Evolutionary conservation across 2,329 filamentous ascomycete species (phyloP).

Genomic region (Rutstroemia sp.): DNA sequence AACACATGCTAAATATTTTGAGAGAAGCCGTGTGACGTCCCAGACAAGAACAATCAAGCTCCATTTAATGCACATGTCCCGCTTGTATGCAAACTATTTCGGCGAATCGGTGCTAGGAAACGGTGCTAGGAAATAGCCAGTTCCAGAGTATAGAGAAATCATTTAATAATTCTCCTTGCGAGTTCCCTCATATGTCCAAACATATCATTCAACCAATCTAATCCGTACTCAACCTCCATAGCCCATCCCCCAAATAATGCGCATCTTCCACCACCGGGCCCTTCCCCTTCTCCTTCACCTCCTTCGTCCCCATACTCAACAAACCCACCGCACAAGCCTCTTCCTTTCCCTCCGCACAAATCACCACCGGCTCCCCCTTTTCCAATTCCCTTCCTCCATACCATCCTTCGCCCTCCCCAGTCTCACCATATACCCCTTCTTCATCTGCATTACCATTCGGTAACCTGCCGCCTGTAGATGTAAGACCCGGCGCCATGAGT

Average conservation of each 20-base stretch:
- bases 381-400: slow-evolving; percentile 61
- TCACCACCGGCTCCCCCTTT: slow-evolving; percentile 77
- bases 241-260: slow-evolving; percentile 87
- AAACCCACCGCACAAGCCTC: slow-evolving; percentile 84
- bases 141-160: too few species aligned
- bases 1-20: too few species aligned
- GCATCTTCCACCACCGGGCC: slow-evolving; percentile 89
- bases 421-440: slow-evolving; percentile 27
- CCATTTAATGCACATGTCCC: too few species aligned
- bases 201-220: neutral
- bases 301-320: slow-evolving; percentile 76
- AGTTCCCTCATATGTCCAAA: too few species aligned
- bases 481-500: slow-evolving; percentile 93
- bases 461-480: slow-evolving; percentile 71
- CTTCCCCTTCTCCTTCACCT: slow-evolving; percentile 92
- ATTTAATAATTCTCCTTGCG: too few species aligned
- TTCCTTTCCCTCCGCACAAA: slow-evolving; percentile 89
- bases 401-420: slow-evolving; percentile 32
- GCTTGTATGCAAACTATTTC: too few species aligned
- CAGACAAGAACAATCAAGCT: too few species aligned
- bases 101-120: too few species aligned
- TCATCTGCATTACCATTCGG: slow-evolving; percentile 42
- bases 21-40: too few species aligned
- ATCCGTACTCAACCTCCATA: slow-evolving; percentile 56
- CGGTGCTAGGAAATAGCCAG: too few species aligned